A percentile compares a stretch with the other conserved stretches of the same genome.
These are phyloP conservation scores for Tephrocybe sp. DNA, from an alignment of 768 basidiomycete species.

Conservation along the genomic window DNA sequence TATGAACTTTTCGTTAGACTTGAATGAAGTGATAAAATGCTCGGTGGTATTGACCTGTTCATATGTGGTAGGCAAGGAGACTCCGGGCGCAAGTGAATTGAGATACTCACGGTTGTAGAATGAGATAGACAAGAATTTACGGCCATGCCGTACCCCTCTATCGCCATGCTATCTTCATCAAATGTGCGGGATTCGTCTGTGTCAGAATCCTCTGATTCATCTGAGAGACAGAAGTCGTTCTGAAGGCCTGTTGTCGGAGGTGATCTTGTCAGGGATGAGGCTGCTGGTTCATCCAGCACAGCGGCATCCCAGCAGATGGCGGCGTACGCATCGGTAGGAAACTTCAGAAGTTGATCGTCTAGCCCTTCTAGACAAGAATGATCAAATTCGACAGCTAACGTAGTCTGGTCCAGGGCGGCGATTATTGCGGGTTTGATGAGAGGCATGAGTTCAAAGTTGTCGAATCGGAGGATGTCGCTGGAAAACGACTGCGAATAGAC, in stretches of 20 bases:
- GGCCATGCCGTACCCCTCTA: constrained; percentile 1
- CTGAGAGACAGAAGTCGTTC: constrained; percentile 20
- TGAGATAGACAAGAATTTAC: background rate
- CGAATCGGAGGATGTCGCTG: constrained; percentile 24
- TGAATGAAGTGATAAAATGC: constrained; percentile 5
- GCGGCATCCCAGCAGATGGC: constrained; percentile 36
- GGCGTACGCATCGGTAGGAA: constrained; percentile 35
- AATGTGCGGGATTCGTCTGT: constrained; percentile 27
- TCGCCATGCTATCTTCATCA: constrained; percentile 17
- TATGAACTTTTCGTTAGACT: constrained; percentile 14
- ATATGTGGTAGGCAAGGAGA: background rate
- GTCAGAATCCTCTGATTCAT: constrained; percentile 28
- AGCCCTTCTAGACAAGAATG: constrained; percentile 37
- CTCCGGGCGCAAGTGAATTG: background rate
- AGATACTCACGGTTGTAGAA: constrained; percentile 7
- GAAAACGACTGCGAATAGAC: constrained; percentile 24
- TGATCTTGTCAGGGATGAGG: background rate
- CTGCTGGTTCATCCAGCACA: constrained; percentile 13
- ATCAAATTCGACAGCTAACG: constrained; percentile 37
- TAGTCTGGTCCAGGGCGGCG: constrained; percentile 34
- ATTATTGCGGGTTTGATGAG: constrained; percentile 10
- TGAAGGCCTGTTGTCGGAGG: constrained; percentile 4
- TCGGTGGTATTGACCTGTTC: constrained; percentile 6
- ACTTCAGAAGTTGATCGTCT: constrained; percentile 34
- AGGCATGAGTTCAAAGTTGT: constrained; percentile 16